Percentiles rank a stretch among this genome's conserved stretches.
Evolutionary conservation across 108 stramenopile species (phyloP).

Genomic region (Skeletonema tropicum): DNA sequence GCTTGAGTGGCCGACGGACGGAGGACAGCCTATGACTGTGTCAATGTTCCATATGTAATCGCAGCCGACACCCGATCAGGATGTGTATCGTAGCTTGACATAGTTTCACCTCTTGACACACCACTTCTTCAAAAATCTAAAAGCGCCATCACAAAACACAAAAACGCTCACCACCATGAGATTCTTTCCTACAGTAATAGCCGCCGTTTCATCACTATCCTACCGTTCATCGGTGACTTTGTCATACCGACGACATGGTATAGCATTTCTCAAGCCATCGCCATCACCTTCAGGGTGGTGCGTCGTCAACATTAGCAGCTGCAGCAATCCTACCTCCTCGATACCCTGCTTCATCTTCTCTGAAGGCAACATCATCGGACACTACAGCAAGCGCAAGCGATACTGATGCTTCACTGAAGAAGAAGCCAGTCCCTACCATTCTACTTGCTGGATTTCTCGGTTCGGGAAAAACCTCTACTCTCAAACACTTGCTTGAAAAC

Average conservation of each 20-base stretch:
- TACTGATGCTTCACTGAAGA: background rate
- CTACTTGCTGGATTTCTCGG: conserved; percentile 95
- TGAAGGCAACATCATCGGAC: background rate
- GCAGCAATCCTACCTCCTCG: conserved; percentile 1
- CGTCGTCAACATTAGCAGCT: background rate
- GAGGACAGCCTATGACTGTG: too few relatives aligned
- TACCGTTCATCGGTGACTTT: background rate
- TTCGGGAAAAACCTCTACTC: conserved; percentile 92
- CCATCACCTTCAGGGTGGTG: background rate
- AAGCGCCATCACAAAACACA: too few relatives aligned
- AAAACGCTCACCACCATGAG: background rate
- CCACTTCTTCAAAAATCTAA: too few relatives aligned
- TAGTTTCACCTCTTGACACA: too few relatives aligned
- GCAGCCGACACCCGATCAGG: too few relatives aligned
- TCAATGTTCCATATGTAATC: too few relatives aligned
- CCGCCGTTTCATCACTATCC: background rate
- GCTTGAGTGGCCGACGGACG: too few relatives aligned
- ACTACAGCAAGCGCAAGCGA: background rate
- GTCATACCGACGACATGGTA: background rate
- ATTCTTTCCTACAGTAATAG: conserved; percentile 4
- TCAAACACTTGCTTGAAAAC: conserved; percentile 88
- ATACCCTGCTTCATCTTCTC: background rate
- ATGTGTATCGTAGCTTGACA: too few relatives aligned
- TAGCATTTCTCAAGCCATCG: background rate
- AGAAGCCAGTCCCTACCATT: conserved; percentile 75